Percentiles rank a stretch among this genome's conserved stretches.
phyloP scores from a whole-genome alignment of 208 protist species.

The Crithidia sp. region DNA sequence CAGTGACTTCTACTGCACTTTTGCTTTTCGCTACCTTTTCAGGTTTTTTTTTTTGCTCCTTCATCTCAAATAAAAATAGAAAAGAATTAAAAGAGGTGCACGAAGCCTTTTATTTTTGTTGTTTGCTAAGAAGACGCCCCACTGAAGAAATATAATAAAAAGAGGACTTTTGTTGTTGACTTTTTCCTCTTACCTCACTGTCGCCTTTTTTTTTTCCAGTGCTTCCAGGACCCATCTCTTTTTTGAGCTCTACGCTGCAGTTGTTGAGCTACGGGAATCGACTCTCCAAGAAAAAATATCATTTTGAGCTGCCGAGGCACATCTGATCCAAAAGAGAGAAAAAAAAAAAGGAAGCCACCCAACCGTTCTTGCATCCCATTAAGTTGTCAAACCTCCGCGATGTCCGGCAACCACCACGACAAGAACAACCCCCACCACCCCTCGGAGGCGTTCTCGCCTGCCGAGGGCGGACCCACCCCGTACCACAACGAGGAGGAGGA shows the following conservation, averaged over 20 bases:
- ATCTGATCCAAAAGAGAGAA: not conserved
- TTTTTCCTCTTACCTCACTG: slow-evolving; percentile 5
- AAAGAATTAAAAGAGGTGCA: slow-evolving; percentile 3
- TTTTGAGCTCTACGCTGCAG: not conserved
- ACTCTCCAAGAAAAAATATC: too few relatives aligned
- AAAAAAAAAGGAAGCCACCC: not conserved
- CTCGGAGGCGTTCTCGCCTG: not conserved
- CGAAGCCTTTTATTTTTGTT: too few relatives aligned
- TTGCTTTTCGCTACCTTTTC: too few relatives aligned
- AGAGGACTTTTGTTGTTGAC: slow-evolving; percentile 11
- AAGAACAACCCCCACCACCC: not conserved
- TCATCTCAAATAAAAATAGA: not conserved
- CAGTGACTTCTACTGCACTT: too few relatives aligned
- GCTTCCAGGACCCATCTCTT: not conserved
- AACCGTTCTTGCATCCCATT: not conserved
- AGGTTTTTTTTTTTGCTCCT: not conserved
- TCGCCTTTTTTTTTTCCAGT: slow-evolving; percentile 8
- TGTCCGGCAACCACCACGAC: slow-evolving; percentile 14
- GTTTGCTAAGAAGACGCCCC: too few relatives aligned
- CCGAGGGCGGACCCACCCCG: not conserved
- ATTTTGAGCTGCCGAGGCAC: too few relatives aligned
- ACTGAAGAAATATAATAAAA: too few relatives aligned
- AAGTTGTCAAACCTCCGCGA: not conserved
- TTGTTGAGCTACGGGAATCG: too few relatives aligned
- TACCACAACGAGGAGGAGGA: slow-evolving; percentile 1